phyloP scores from a whole-genome alignment of 2,329 filamentous ascomycete genomes.

The Fusarium longipes region DNA sequence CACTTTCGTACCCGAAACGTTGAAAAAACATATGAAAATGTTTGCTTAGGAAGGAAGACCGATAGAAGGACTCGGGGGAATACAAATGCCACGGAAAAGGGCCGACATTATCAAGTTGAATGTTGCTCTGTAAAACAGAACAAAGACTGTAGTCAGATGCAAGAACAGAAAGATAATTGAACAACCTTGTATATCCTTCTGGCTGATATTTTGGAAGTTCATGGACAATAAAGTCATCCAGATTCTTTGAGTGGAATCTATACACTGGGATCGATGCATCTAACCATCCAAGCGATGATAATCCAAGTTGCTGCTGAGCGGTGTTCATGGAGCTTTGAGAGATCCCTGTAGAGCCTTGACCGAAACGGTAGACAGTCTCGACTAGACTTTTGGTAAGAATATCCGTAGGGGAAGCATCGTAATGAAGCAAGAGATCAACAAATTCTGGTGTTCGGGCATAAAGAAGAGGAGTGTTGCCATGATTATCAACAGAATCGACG shows the following conservation, averaged over 20 bases:
- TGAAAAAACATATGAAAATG: fast-evolving
- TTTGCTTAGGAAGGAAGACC: neutral
- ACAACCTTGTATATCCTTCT: fast-evolving
- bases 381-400: too few relatives aligned
- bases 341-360: fast-evolving
- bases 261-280: too few relatives aligned
- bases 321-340: too few relatives aligned
- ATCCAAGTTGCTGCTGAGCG: too few relatives aligned
- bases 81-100: neutral
- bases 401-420: neutral
- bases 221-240: too few relatives aligned
- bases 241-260: too few relatives aligned
- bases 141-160: too few relatives aligned
- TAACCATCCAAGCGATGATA: too few relatives aligned
- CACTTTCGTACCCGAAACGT: fast-evolving
- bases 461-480: neutral
- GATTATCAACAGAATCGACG: neutral
- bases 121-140: neutral
- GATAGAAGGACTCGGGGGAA: neutral
- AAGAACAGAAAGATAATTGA: too few relatives aligned
- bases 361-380: too few relatives aligned
- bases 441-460: neutral
- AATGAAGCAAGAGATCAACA: neutral
- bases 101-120: neutral
- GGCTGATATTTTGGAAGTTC: neutral